A percentile compares a stretch with the other conserved stretches of the same genome.
Conservation (phyloP, 164 flowering plant species). For the Tinospora cordifolia region DNA sequence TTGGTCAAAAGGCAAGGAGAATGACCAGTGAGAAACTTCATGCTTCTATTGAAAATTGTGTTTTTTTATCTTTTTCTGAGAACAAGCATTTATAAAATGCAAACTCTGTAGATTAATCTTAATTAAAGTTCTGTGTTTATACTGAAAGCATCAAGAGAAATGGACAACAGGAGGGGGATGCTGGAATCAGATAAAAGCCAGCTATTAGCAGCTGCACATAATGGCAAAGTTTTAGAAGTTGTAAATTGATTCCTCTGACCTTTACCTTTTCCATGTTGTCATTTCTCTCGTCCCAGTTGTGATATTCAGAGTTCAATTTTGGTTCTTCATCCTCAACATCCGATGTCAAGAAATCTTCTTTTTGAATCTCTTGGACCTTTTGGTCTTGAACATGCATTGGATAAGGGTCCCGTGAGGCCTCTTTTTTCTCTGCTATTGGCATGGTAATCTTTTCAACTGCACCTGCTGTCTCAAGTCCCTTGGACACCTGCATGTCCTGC, state of each 20-base stretch:
- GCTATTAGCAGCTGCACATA: background rate
- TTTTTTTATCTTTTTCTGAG: no score
- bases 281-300: background rate
- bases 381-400: background rate
- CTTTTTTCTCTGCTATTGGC: background rate
- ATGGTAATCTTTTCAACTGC: background rate
- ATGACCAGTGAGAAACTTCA: background rate
- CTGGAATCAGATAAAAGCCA: background rate
- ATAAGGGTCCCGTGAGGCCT: background rate
- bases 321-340: background rate
- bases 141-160: no score
- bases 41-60: background rate
- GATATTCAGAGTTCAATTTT: slow-evolving; percentile 1
- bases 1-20: background rate
- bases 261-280: background rate
- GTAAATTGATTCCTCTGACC: background rate
- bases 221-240: background rate
- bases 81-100: no score
- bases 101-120: no score
- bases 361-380: background rate
- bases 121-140: no score
- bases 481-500: background rate
- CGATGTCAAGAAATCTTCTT: background rate
- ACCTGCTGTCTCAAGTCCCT: background rate
- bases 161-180: no score